Evolutionary conservation across 2,329 filamentous ascomycete genomes (phyloP), one percentile per base, ranked within the genome.

Genomic region (Hirsutella thompsonii): DNA sequence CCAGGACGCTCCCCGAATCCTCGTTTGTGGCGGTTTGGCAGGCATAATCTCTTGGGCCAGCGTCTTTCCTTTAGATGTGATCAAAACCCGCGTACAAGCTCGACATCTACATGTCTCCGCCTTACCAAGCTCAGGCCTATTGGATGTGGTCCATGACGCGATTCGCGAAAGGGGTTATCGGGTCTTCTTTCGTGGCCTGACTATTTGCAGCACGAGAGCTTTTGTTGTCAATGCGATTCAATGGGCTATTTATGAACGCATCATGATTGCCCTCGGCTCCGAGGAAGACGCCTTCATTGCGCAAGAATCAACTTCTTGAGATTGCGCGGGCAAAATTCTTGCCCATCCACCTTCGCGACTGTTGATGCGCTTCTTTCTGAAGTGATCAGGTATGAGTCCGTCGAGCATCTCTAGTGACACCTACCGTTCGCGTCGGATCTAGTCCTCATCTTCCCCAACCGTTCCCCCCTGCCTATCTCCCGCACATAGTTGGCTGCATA

Each of bases 171-270:
- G 75, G 23, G 83, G 84, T 0, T 29, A 68, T 8, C 58, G 62
- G 26, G 69, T 77, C 1, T 88, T 89, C 61, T 88, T 85, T 55
- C 69, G 78, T 23, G 84, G 84, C 0, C 59, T 96, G 34, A 77
- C 79, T 1, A 70, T 94, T 26, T 96, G 90, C 59, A 93, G 85
- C 59, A 62, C 83, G 8, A 70, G 90, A 49, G 90, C 90, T 0
- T 95, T 96, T 57, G 67, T 94, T 40, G 90, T 95, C 32, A 95
- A 95, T 64, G 89, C 90, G 2, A 83, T 86, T n/a, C 71, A 88
- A 65, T 96, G 89, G 89, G 82, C 83, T 20, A 76, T 86, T 5
- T 95, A 95, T 57, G 89, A 95, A 63, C 87, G 83, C 79, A 75
- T 86, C 53, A 90, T 94, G 83, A 55, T 59, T 20, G 67, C 74